Evolutionary conservation across 78 protist genomes (phyloP), one percentile per base, ranked within the genome.

Genomic region (Polysphondylium violaceum): DNA sequence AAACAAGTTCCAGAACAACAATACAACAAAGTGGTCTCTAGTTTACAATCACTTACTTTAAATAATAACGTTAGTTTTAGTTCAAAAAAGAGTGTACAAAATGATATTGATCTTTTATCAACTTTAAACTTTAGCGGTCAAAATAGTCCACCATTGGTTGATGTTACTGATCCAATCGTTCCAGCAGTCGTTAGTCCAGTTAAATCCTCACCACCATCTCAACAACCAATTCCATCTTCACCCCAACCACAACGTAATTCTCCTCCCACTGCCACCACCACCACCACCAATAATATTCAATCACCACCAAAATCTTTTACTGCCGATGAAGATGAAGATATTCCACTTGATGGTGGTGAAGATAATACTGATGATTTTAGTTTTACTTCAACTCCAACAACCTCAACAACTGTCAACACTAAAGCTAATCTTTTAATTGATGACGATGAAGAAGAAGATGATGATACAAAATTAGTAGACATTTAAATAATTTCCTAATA

Each of bases 391-490:
- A 65, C 73, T 38, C 73, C 73, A 65, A 14, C 44, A 35, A 25
- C 31, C 4, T 38, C 44, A 38, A 44, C 73, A 65, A 65, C 73
- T 38, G 40, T 38, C 21, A 65, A 44, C 5, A n/a, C 73, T 8
- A 17, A 44, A 36, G 50, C 73, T 2, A 51, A 65, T 38, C 51
- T 65, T 9, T 65, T 51, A 65, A 38, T 38, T 38, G 73, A 65
- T 65, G 53, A 64, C 47, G 73, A 65, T n/a, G 73, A 65, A 65
- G 73, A 65, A 38, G 73, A 65, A 38, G 51, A 65, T 38, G 33
- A 38, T 65, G 33, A 65, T 33, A 59, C n/a, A 25, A 58, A 58
- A n/a, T 53, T 5, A 31, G 3, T 12, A 60, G 31, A 21, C 11
- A 60, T n/a, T n/a, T n/a, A n/a, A n/a, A n/a, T n/a, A n/a, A n/a